These are phyloP conservation scores for Nigrospora sphaerica DNA, from an alignment of 2,329 filamentous ascomycete species.

Conservation along the genomic window DNA sequence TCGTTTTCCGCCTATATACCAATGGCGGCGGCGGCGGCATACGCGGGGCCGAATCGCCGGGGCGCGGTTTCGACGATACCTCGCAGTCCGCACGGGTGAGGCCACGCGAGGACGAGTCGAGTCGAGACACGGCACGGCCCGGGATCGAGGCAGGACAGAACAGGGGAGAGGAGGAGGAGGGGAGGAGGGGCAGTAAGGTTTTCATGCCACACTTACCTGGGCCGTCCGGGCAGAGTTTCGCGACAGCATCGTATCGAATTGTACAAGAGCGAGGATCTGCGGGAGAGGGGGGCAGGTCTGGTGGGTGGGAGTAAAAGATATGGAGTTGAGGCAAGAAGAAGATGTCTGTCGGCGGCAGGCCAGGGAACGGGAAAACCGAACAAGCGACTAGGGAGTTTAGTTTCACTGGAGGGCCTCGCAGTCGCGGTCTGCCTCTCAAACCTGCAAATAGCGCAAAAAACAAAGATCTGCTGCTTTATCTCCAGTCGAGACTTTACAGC, in stretches of 20 bases:
- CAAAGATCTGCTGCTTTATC: constrained; percentile 5
- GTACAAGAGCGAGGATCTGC: constrained; percentile 16
- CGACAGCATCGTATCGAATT: constrained; percentile 44
- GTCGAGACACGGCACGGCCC: constrained; percentile 16
- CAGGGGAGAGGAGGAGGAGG: constrained; percentile 17
- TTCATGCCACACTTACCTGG: constrained; percentile 37
- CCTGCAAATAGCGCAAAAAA: constrained; percentile 9
- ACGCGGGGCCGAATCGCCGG: too few species aligned
- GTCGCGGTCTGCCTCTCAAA: constrained; percentile 3
- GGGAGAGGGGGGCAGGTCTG: background rate
- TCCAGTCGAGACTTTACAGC: background rate
- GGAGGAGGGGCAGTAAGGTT: background rate
- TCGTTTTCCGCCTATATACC: too few species aligned
- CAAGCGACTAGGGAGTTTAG: background rate
- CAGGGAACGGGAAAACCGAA: too few species aligned
- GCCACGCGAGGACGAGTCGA: too few species aligned
- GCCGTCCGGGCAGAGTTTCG: constrained; percentile 49
- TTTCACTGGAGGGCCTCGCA: background rate
- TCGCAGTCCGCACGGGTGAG: too few species aligned
- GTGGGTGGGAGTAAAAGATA: too few species aligned
- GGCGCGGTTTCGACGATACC: too few species aligned
- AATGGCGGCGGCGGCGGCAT: too few species aligned
- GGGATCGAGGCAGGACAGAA: constrained; percentile 30
- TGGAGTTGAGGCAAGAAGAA: too few species aligned
- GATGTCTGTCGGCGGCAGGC: too few species aligned